Conservation (phyloP, 441 rosid species). For the Jatropha podagrica region DNA sequence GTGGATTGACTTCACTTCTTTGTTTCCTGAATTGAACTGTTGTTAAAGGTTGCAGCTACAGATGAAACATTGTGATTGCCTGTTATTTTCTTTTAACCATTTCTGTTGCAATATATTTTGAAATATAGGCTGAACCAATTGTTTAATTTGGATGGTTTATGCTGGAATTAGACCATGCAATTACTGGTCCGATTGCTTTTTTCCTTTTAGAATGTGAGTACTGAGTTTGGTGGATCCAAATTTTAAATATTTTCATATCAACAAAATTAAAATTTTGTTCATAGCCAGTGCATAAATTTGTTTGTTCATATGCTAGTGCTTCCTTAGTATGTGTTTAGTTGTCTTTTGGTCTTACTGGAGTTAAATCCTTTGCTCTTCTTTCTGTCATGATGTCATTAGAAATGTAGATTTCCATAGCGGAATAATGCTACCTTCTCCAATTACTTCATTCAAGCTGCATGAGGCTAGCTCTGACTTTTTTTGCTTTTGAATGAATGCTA, state of each 20-base stretch:
- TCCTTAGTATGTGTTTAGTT: not conserved
- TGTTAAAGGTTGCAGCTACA: not conserved
- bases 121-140: not conserved
- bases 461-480: not conserved
- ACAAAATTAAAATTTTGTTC: not conserved
- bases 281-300: conserved; percentile 9
- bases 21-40: not conserved
- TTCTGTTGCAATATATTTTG: not conserved
- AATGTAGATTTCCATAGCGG: not conserved
- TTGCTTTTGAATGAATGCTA: conserved; percentile 11
- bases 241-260: not conserved
- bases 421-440: not conserved
- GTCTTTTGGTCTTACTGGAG: not conserved
- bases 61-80: not conserved
- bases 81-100: not conserved
- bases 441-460: not conserved
- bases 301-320: not conserved
- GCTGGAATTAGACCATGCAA: not conserved
- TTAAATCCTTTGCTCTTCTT: conserved; percentile 1
- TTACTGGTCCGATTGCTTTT: not conserved
- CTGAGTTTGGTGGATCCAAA: conserved; percentile 1
- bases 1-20: conserved; percentile 18
- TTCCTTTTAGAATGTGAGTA: not conserved
- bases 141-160: not conserved
- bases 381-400: not conserved